Conservation (phyloP, 225 moss, liverwort and hornwort species). For the Pleurozium schreberi region DNA sequence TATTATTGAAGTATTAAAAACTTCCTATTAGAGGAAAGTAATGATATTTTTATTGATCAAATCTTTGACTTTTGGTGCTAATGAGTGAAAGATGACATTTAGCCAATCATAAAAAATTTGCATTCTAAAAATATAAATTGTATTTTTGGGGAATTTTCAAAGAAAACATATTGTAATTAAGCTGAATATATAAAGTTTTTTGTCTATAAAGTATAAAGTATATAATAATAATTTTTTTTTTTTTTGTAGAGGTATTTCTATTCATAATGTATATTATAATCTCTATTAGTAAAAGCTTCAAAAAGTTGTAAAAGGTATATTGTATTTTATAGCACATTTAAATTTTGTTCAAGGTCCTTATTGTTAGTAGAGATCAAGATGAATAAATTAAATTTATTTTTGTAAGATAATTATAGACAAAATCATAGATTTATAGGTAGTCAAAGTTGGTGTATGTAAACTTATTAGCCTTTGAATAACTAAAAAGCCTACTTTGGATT, state of each 20-base stretch:
- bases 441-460: not conserved
- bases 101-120: not conserved
- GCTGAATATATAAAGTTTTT: too few relatives aligned
- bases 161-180: too few relatives aligned
- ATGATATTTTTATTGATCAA: not conserved
- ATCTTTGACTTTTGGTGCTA: not conserved
- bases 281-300: not conserved
- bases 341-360: not conserved
- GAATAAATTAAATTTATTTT: too few relatives aligned
- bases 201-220: too few relatives aligned
- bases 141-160: not conserved
- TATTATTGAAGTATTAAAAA: not conserved
- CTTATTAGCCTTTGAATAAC: not conserved
- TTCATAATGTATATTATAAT: not conserved
- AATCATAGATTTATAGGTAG: too few relatives aligned
- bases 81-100: not conserved
- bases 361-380: not conserved
- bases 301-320: not conserved
- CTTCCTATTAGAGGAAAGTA: not conserved
- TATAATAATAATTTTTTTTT: too few relatives aligned
- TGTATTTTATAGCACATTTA: not conserved
- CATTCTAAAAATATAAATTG: not conserved
- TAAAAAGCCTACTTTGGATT: not conserved
- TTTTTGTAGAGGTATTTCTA: too few relatives aligned
- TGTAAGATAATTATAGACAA: too few relatives aligned